Conservation (phyloP, 371 early-diverging fungal species). For the Mucor racemosus region DNA sequence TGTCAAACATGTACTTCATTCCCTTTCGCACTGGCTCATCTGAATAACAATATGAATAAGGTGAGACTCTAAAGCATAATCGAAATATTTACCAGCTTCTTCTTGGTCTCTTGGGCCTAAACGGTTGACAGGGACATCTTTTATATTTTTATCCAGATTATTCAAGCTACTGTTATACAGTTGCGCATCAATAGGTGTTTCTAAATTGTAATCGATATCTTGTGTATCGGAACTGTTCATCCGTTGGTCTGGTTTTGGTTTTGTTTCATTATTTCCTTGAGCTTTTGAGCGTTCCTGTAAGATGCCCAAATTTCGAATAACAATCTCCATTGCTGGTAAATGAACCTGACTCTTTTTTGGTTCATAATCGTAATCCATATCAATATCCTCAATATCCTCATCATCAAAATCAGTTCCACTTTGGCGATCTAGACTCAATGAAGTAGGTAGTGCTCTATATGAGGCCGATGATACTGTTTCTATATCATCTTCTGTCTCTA, state of each 20-base stretch:
- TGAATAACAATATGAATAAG: slow-evolving; percentile 5
- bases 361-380: background rate
- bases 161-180: slow-evolving; percentile 9
- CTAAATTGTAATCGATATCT: slow-evolving; percentile 13
- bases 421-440: background rate
- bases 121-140: slow-evolving; percentile 42
- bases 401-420: background rate
- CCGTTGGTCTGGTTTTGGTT: background rate
- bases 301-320: slow-evolving; percentile 19
- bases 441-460: slow-evolving; percentile 1
- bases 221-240: background rate
- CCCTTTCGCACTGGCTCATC: slow-evolving; percentile 50
- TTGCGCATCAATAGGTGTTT: slow-evolving; percentile 6
- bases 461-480: slow-evolving; percentile 7
- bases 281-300: slow-evolving; percentile 4
- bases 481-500: background rate
- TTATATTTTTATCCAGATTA: slow-evolving; percentile 11
- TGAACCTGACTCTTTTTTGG: background rate
- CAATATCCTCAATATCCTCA: slow-evolving; percentile 8
- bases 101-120: slow-evolving; percentile 60
- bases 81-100: slow-evolving; percentile 41
- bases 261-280: background rate
- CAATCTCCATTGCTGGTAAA: slow-evolving; percentile 24
- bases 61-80: background rate
- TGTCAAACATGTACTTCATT: slow-evolving; percentile 49